Evolutionary conservation across 176 grass and related monocot genomes (phyloP), one percentile per base, ranked within the genome.

Genomic region (Aegilops bicornis): DNA sequence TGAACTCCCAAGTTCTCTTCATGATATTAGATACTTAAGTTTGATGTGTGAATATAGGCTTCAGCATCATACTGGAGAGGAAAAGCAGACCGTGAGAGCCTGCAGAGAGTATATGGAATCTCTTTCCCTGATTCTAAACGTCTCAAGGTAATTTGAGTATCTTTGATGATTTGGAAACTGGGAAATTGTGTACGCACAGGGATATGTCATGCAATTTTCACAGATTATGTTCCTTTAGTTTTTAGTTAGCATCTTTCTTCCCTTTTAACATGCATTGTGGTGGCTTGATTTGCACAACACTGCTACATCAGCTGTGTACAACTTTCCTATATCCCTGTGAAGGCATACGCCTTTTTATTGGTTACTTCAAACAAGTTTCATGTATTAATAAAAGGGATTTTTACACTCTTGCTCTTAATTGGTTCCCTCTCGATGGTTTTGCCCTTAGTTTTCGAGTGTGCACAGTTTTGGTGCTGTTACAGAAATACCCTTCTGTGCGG

Each of bases 51-150:
- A 81, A 85, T 80, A 58, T 84, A 99, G 97, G 94, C 94, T 23
- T 99, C 97, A 80, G 94, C 97, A 74, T 99, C 97, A 4, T 99
- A 99, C 83, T 99, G 97, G 97, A 92, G 94, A 58, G 97, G 94
- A 65, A 96, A 99, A 93, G 82, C 90, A 83, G 97, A 99, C 47
- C 93, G 97, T 14, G 97, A 98, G 58, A 98, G 94, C 82, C 86
- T 98, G 24, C 97, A 98, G 84, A 94, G 94, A 84, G 94, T 98
- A 81, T 98, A 98, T 94, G 97, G 94, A 83, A 96, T 98, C 79
- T 98, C 97, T 45, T 98, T 96, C 85, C 97, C 97, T 52, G 97
- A 99, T 91, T 92, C 92, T 70, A 94, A 92, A 86, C 94, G 94
- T 79, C 97, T 99, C 72, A 96, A 96, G 92, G 97, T 99, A 60